phyloP scores from a whole-genome alignment of 805 yeast genomes.

The Saturnispora sekii region DNA sequence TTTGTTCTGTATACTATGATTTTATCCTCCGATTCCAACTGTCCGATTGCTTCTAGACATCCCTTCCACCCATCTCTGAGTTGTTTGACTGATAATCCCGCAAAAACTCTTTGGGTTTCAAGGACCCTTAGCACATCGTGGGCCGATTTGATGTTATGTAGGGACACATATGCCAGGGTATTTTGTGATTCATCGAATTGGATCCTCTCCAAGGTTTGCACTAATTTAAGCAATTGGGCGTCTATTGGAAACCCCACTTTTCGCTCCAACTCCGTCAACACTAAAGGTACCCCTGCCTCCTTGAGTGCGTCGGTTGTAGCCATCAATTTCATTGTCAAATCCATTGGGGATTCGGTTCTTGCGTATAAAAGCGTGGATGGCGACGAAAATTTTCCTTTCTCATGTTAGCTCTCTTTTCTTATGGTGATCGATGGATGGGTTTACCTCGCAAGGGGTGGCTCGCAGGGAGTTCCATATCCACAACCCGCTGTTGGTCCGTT shows the following conservation, averaged over 20 bases:
- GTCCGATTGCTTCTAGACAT: constrained; percentile 67
- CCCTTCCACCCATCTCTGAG: constrained; percentile 91
- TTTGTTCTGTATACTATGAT: constrained; percentile 81
- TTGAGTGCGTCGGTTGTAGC: constrained; percentile 88
- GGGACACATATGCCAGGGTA: constrained; percentile 78
- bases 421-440: background rate
- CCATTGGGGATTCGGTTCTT: background rate
- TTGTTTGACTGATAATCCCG: constrained; percentile 72
- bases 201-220: constrained; percentile 71
- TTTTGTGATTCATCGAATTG: constrained; percentile 49
- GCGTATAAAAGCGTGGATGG: background rate
- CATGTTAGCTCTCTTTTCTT: background rate
- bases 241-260: constrained; percentile 57
- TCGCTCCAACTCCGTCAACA: constrained; percentile 52
- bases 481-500: too few species aligned
- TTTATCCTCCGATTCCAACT: constrained; percentile 66
- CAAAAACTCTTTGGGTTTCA: constrained; percentile 74
- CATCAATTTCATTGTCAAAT: constrained; percentile 65
- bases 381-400: background rate
- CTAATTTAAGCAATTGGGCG: constrained; percentile 54
- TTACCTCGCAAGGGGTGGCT: too few species aligned
- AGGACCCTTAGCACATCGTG: constrained; percentile 68
- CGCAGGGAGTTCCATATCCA: too few species aligned
- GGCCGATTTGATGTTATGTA: constrained; percentile 76
- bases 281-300: constrained; percentile 50